Conservation (phyloP, 2,329 filamentous ascomycete genomes). For the Bimuria novae-zelandiae region DNA sequence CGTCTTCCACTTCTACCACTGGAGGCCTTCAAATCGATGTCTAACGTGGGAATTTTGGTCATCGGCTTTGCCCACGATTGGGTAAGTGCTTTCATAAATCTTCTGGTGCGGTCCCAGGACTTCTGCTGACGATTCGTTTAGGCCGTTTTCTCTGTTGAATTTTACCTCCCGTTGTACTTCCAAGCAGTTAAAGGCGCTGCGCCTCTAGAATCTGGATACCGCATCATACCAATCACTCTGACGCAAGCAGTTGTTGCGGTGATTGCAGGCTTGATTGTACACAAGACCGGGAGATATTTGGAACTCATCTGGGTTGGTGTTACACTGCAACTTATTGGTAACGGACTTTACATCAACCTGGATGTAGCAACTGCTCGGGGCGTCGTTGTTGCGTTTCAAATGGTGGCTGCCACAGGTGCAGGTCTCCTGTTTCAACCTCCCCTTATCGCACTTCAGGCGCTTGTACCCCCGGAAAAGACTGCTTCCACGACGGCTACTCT, state of each 20-base stretch:
- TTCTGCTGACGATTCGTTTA: slow-evolving; percentile 24
- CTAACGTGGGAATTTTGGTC: slow-evolving; percentile 60
- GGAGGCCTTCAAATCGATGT: slow-evolving; percentile 58
- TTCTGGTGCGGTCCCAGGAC: neutral
- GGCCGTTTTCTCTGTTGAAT: slow-evolving; percentile 65
- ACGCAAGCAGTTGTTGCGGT: slow-evolving; percentile 48
- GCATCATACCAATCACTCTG: slow-evolving; percentile 61
- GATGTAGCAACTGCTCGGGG: neutral
- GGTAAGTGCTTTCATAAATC: slow-evolving; percentile 26
- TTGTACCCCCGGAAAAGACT: slow-evolving; percentile 50
- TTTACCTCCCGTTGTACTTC: slow-evolving; percentile 73
- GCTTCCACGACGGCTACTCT: slow-evolving; percentile 55
- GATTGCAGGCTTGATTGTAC: slow-evolving; percentile 48
- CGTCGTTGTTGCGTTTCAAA: slow-evolving; percentile 50
- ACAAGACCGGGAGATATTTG: slow-evolving; percentile 44
- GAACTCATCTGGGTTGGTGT: slow-evolving; percentile 21
- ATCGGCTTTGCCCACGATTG: slow-evolving; percentile 50
- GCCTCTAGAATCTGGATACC: slow-evolving; percentile 60
- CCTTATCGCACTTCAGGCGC: slow-evolving; percentile 56
- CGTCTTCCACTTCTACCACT: slow-evolving; percentile 67
- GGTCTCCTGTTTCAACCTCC: slow-evolving; percentile 57
- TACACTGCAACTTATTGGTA: slow-evolving; percentile 15
- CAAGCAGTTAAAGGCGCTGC: slow-evolving; percentile 65
- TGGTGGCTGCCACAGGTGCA: slow-evolving; percentile 53
- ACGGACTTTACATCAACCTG: slow-evolving; percentile 20